phyloP scores from a whole-genome alignment of 2,329 filamentous ascomycete species.

The Cytospora piceae region DNA sequence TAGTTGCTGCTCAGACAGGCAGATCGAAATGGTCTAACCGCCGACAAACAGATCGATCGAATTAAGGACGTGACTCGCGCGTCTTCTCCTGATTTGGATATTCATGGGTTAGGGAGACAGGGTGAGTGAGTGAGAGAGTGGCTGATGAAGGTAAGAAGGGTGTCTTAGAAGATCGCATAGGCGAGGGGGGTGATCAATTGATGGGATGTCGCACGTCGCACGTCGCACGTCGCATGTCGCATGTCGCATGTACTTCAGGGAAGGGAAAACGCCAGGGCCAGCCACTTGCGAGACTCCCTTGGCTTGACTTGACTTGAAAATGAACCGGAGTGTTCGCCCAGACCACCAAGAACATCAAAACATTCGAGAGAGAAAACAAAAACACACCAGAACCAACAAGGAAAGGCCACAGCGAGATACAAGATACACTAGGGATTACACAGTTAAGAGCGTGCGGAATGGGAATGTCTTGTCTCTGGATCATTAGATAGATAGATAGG shows the following conservation, averaged over 20 bases:
- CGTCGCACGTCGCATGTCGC: no score
- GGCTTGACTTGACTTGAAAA: neutral
- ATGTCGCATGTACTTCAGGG: neutral
- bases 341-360: neutral
- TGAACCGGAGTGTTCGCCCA: neutral
- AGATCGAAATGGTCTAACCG: neutral
- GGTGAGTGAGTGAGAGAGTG: neutral
- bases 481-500: neutral
- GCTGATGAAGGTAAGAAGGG: neutral
- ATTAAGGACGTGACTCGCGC: slow-evolving; percentile 23
- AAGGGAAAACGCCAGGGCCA: neutral
- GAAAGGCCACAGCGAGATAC: neutral
- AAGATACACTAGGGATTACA: no score
- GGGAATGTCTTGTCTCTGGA: neutral
- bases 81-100: slow-evolving; percentile 16
- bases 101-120: neutral
- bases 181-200: neutral
- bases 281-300: slow-evolving; percentile 4
- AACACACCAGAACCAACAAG: neutral
- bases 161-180: neutral
- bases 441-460: neutral
- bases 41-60: slow-evolving; percentile 6
- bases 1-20: no score
- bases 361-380: neutral
- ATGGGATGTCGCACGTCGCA: no score